Conservation (phyloP, 148 eudicot species). For the Silene uniflora region DNA sequence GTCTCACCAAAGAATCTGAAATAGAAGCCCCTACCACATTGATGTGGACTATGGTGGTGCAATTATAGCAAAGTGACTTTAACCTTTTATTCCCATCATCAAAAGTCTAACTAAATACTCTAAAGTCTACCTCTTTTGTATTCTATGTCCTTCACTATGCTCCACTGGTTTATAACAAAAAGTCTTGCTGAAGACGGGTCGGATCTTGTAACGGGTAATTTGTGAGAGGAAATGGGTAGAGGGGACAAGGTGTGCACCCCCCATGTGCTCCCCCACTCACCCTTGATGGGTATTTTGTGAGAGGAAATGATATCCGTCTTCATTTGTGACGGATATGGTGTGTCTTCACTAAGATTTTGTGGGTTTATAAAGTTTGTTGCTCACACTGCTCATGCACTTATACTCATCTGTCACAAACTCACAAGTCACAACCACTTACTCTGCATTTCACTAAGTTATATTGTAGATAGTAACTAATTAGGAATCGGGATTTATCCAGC, state of each 20-base stretch:
- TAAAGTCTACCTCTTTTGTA: constrained; percentile 7
- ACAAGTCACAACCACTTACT: not conserved
- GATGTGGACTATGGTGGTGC: not conserved
- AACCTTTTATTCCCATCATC: constrained; percentile 5
- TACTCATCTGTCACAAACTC: not conserved
- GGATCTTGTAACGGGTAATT: no score
- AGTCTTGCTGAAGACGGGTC: no score
- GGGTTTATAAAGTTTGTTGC: not conserved
- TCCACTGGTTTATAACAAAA: not conserved
- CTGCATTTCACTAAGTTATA: not conserved
- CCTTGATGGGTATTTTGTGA: no score
- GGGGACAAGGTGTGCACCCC: no score
- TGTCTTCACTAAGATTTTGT: no score
- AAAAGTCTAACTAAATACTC: not conserved
- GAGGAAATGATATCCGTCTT: no score
- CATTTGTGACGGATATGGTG: no score
- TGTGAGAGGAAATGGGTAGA: no score
- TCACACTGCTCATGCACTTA: not conserved
- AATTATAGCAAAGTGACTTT: constrained; percentile 6
- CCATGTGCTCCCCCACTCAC: no score
- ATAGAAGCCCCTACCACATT: constrained; percentile 13
- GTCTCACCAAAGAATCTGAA: constrained; percentile 3
- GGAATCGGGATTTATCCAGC: no score
- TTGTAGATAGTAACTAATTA: not conserved
- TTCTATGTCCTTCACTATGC: not conserved